Percentiles rank a stretch among this genome's conserved stretches.
Conservation (phyloP, 352 stramenopile species). For the Aphanomyces astaci region DNA sequence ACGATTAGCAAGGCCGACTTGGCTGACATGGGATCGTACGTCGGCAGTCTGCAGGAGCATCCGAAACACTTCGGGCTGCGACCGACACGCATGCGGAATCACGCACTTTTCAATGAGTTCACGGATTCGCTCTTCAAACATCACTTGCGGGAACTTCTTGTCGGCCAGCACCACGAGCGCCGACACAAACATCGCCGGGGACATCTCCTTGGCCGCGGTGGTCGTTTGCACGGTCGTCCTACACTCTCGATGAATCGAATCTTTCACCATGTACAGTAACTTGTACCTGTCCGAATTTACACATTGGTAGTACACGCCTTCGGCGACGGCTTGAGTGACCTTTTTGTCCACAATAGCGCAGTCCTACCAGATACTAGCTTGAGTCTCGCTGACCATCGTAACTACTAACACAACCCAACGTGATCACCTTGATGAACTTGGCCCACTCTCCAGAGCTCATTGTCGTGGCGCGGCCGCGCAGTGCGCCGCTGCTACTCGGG, state of each 20-base stretch:
- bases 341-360: conserved; percentile 42
- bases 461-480: conserved; percentile 51
- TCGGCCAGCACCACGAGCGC: conserved; percentile 48
- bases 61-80: conserved; percentile 66
- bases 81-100: conserved; percentile 57
- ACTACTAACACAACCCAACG: too few species aligned
- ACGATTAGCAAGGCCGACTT: conserved; percentile 46
- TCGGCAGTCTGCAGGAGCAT: conserved; percentile 11
- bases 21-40: too few species aligned
- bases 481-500: conserved; percentile 43
- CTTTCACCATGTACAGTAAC: too few species aligned
- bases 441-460: conserved; percentile 67
- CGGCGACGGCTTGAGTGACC: conserved; percentile 34
- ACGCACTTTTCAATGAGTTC: conserved; percentile 61
- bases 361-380: conserved; percentile 33
- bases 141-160: conserved; percentile 38
- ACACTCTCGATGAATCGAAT: too few species aligned
- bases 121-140: conserved; percentile 50
- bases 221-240: background rate
- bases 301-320: conserved; percentile 36
- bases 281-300: conserved; percentile 1
- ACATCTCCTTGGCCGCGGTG: conserved; percentile 35
- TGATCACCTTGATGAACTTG: conserved; percentile 67
- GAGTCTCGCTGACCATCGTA: too few species aligned
- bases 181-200: conserved; percentile 56